Evolutionary conservation across 2,329 filamentous ascomycete species (phyloP), one percentile per base, ranked within the genome.

Genomic region (Fusarium coffeatum): DNA sequence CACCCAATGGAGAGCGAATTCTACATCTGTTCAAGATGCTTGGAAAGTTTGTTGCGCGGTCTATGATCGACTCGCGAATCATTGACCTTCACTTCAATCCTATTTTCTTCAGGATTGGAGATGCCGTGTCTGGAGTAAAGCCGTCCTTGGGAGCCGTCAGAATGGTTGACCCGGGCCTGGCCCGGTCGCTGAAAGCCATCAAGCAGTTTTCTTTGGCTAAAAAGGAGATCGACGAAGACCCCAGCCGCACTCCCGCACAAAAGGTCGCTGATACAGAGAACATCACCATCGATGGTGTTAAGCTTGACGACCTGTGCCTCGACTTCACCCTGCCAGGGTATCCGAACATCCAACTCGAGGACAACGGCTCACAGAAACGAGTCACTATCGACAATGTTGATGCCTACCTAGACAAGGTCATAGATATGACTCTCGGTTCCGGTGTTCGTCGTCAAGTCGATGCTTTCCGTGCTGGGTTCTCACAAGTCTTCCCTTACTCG

Each of bases 71-170:
- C 78, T 98, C 95, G 2, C 89, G 96, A 56, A 98, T 99, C 78
- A 98, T 99, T 72, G 96, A 99, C 76, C 90, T 99, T 71, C 96
- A 95, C 59, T 96, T 99, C 82, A 99, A 98, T 77, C 93, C 96
- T 3, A 97, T 94, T 8, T 98, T 99, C 83, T 99, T 99, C 89
- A 93, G 95, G 61, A 92, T 98, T 69, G 93, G 93, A 18, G 92
- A 97, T 73, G 86, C 89, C 4, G 79, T 82, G 88, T 2, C 82
- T 7, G 85, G 85, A 0, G 90, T 97, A 6, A 90, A 90, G 23
- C 94, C 94, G 15, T 97, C 94, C 1, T 85, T 99, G 10, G 94
- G 93, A 8, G 93, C 96, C 2, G 90, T 99, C 49, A 97, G 94
- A 78, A 89, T 92, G 7, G 94, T 99, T 7, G 96, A 99, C 75